Evolutionary conservation across 2,329 filamentous ascomycete species (phyloP).

Genomic region (Orbilia oligospora): DNA sequence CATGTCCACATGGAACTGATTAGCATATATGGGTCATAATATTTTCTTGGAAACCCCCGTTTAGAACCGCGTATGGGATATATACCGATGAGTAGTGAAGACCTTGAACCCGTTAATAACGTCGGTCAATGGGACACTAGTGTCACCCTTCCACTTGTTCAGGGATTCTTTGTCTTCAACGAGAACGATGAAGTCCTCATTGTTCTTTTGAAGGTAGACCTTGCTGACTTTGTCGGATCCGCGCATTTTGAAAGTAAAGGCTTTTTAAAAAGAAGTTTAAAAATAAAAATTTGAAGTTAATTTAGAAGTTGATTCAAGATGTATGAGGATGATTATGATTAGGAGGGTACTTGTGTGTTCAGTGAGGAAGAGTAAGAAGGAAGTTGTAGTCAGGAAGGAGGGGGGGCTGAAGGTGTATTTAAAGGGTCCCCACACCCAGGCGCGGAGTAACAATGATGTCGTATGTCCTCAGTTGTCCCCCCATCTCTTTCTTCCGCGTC

Average conservation of each 20-base stretch:
- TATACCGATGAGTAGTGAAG: conserved; percentile 87
- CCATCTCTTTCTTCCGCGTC: conserved; percentile 12
- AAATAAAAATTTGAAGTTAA: too few species aligned
- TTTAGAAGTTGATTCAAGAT: not conserved
- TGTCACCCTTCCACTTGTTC: conserved; percentile 86
- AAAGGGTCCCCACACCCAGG: conserved; percentile 17
- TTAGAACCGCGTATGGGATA: not conserved
- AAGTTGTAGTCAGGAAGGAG: not conserved
- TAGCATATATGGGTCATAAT: not conserved
- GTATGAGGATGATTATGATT: not conserved
- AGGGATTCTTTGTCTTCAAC: conserved; percentile 75
- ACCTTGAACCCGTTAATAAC: conserved; percentile 91
- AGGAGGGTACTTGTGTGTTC: conserved; percentile 34
- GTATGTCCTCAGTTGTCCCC: conserved; percentile 1
- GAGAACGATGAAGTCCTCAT: conserved; percentile 79
- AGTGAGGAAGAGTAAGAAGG: conserved; percentile 8
- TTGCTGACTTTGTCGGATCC: conserved; percentile 80
- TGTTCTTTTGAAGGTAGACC: conserved; percentile 85
- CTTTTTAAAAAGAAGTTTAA: not conserved
- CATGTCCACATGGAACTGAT: not conserved
- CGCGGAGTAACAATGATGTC: conserved; percentile 31
- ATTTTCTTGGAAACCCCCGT: not conserved
- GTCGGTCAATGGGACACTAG: conserved; percentile 82
- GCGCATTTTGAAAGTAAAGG: conserved; percentile 74
- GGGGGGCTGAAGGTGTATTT: conserved; percentile 32